These are phyloP conservation scores for Hypoxylon fuscum DNA, from an alignment of 495 filamentous ascomycete genomes.

Conservation along the genomic window DNA sequence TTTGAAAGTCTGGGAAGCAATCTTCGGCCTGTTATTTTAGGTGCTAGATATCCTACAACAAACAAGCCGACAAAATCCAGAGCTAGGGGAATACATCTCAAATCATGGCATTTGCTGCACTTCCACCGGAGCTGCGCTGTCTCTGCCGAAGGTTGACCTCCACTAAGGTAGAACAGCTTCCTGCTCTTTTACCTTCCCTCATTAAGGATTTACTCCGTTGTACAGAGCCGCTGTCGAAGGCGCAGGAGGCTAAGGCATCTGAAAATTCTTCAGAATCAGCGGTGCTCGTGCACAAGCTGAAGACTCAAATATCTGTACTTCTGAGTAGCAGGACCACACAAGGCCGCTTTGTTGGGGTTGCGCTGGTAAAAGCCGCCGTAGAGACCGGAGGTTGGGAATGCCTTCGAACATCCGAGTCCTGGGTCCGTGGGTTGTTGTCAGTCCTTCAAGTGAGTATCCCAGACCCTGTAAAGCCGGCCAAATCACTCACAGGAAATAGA, in stretches of 20 bases:
- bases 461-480: constrained; percentile 14
- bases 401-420: constrained; percentile 71
- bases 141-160: constrained; percentile 73
- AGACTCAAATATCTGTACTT: constrained; percentile 77
- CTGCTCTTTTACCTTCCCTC: constrained; percentile 67
- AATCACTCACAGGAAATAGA: constrained; percentile 57
- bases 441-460: constrained; percentile 69
- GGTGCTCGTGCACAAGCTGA: constrained; percentile 77
- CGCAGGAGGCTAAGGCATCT: constrained; percentile 59
- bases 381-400: constrained; percentile 84
- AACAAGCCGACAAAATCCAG: not conserved
- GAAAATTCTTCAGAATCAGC: constrained; percentile 66
- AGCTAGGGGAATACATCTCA: not conserved
- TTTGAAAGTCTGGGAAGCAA: constrained; percentile 1
- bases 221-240: constrained; percentile 63
- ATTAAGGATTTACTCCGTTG: constrained; percentile 69
- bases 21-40: not conserved
- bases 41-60: not conserved
- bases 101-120: constrained; percentile 37
- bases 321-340: constrained; percentile 75
- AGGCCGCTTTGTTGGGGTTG: constrained; percentile 78
- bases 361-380: constrained; percentile 79
- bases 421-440: constrained; percentile 75
- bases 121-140: constrained; percentile 65
- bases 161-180: constrained; percentile 69